phyloP scores from a whole-genome alignment of 2,329 filamentous ascomycete genomes.

The Diplodia corticola region DNA sequence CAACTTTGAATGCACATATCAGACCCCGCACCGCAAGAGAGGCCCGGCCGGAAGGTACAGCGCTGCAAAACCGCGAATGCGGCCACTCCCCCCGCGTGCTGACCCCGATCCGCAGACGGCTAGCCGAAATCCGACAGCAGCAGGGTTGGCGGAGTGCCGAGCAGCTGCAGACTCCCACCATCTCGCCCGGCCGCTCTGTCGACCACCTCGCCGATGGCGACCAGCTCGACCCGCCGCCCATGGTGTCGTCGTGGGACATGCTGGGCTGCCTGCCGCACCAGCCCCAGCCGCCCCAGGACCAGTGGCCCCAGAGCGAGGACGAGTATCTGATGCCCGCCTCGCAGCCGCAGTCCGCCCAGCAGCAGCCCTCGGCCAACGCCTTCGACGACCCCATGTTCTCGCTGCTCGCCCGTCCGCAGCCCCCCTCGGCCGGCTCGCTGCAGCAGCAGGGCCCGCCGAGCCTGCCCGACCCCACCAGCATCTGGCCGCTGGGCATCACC shows the following conservation, averaged over 20 bases:
- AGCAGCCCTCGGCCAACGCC: background rate
- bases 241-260: constrained; percentile 12
- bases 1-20: constrained; percentile 19
- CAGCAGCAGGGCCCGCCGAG: background rate
- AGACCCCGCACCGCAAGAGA: constrained; percentile 13
- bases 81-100: background rate
- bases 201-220: background rate
- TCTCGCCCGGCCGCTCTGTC: background rate
- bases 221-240: background rate
- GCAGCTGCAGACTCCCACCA: constrained; percentile 16
- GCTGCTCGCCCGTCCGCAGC: background rate
- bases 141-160: constrained; percentile 8
- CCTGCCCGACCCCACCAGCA: background rate
- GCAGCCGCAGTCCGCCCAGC: background rate
- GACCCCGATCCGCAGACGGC: constrained; percentile 15
- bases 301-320: constrained; percentile 8
- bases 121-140: constrained; percentile 16
- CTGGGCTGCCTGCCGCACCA: background rate
- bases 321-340: constrained; percentile 9
- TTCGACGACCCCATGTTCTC: constrained; percentile 10
- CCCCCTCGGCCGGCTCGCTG: background rate
- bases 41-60: constrained; percentile 16
- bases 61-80: background rate
- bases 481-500: constrained; percentile 22
- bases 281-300: background rate